Evolutionary conservation across 176 grass and related monocot genomes (phyloP).

Genomic region (Eleusine indica): DNA sequence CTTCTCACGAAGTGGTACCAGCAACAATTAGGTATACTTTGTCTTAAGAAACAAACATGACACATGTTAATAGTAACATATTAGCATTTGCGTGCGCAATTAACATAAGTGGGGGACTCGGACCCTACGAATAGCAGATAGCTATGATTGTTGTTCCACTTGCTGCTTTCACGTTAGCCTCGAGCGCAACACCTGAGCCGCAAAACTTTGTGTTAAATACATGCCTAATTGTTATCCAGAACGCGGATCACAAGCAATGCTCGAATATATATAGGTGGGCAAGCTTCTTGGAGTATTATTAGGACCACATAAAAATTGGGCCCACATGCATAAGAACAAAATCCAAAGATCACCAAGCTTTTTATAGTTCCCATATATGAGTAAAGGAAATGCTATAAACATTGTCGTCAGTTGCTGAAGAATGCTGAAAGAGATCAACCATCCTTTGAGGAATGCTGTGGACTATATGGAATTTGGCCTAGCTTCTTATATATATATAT

Average conservation of each 20-base stretch:
- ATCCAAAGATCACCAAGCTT: background rate
- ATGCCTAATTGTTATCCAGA: background rate
- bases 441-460: background rate
- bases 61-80: background rate
- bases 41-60: background rate
- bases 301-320: background rate
- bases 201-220: background rate
- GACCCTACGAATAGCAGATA: background rate
- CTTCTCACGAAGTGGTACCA: constrained; percentile 8
- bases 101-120: background rate
- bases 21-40: constrained; percentile 27
- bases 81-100: background rate
- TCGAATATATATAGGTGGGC: background rate
- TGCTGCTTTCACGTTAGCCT: background rate
- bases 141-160: background rate
- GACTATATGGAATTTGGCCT: background rate
- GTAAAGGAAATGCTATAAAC: background rate
- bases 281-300: background rate
- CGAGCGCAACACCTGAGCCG: background rate
- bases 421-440: background rate
- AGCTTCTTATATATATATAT: too few species aligned
- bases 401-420: background rate
- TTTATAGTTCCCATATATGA: background rate
- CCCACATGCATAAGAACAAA: background rate
- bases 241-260: background rate